These are phyloP conservation scores for Guyanaporus albipodus DNA, from an alignment of 768 basidiomycete species.

Conservation along the genomic window DNA sequence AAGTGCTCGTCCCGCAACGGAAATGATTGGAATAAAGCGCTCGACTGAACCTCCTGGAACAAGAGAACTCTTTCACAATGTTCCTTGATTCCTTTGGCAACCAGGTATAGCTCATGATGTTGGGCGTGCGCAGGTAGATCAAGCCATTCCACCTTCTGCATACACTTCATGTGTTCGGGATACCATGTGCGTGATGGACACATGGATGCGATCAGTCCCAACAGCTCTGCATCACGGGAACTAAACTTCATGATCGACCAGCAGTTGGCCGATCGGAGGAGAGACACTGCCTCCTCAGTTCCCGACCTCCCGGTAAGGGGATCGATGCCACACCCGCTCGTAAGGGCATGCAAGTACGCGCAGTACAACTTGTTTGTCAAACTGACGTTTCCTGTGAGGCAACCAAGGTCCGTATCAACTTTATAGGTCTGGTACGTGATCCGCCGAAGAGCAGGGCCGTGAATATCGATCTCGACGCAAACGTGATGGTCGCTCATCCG, in stretches of 20 bases:
- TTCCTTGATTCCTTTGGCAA: conserved; percentile 26
- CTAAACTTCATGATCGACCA: conserved; percentile 40
- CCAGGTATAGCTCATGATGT: conserved; percentile 20
- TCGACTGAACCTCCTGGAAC: conserved; percentile 5
- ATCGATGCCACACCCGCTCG: conserved; percentile 37
- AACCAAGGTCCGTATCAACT: conserved; percentile 30
- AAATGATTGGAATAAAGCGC: conserved; percentile 2
- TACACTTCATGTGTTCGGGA: conserved; percentile 22
- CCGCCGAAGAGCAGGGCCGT: not conserved
- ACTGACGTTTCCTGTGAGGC: conserved; percentile 25
- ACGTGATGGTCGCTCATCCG: conserved; percentile 14
- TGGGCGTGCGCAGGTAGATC: conserved; percentile 27
- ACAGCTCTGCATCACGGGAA: conserved; percentile 26
- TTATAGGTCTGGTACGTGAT: conserved; percentile 28
- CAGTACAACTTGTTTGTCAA: conserved; percentile 32
- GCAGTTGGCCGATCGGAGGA: conserved; percentile 36
- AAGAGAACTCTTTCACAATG: conserved; percentile 19
- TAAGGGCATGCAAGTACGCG: conserved; percentile 45
- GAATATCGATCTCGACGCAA: conserved; percentile 11
- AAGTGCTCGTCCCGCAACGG: conserved; percentile 9
- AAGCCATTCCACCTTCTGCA: conserved; percentile 13
- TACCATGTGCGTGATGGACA: conserved; percentile 38
- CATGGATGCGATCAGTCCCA: conserved; percentile 34
- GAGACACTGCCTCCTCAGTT: conserved; percentile 39
- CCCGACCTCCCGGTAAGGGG: conserved; percentile 43